phyloP scores from a whole-genome alignment of 768 basidiomycete genomes.

The Lactarius psammicola region DNA sequence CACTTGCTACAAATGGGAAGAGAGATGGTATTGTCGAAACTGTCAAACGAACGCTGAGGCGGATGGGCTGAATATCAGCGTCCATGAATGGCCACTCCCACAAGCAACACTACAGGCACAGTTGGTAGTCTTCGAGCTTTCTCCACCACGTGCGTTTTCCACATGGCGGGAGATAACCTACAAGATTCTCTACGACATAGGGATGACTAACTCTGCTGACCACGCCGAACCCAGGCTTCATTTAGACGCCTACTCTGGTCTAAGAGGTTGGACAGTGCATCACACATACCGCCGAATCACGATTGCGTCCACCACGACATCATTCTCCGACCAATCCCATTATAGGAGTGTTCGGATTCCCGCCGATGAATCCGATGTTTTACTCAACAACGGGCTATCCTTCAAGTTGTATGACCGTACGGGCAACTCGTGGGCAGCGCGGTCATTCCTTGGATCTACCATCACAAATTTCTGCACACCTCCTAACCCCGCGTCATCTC shows the following conservation, averaged over 20 bases:
- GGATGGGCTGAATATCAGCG: background rate
- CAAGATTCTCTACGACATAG: background rate
- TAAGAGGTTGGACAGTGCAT: background rate
- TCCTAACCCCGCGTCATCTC: background rate
- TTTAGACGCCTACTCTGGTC: conserved; percentile 10
- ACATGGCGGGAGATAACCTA: background rate
- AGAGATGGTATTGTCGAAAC: background rate
- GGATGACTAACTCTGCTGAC: background rate
- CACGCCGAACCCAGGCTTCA: background rate
- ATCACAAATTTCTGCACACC: too few species aligned
- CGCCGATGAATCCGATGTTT: background rate
- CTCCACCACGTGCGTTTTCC: background rate
- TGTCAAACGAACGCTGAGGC: background rate
- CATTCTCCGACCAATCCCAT: conserved; percentile 1
- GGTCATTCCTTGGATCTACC: too few species aligned
- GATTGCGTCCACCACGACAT: conserved; percentile 12
- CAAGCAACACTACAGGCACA: background rate
- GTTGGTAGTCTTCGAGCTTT: background rate
- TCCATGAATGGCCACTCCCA: background rate
- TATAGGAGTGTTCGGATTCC: conserved; percentile 4
- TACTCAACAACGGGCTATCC: too few species aligned
- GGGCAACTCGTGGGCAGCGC: too few species aligned
- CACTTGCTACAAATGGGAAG: background rate
- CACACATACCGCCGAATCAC: background rate
- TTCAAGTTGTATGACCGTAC: too few species aligned